Percentiles rank a stretch among this genome's conserved stretches.
These are phyloP conservation scores for Aureobasidium sp. DNA, from an alignment of 2,329 filamentous ascomycete genomes.

Conservation along the genomic window DNA sequence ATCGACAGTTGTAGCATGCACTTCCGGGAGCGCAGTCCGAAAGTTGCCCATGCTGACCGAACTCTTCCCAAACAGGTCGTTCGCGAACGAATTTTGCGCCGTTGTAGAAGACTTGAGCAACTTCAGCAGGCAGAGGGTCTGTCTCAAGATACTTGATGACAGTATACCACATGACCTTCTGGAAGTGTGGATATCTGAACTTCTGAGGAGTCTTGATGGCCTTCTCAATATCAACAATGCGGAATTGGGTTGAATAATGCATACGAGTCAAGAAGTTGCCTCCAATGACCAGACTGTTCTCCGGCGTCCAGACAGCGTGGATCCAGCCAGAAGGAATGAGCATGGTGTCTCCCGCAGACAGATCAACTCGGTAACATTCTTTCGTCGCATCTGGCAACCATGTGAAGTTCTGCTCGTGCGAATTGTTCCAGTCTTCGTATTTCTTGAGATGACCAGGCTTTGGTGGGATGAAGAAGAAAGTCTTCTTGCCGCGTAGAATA, in stretches of 20 bases:
- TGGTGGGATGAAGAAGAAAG: constrained; percentile 63
- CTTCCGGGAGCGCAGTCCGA: constrained; percentile 41
- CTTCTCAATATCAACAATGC: constrained; percentile 58
- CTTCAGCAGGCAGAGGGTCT: constrained; percentile 52
- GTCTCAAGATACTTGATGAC: constrained; percentile 56
- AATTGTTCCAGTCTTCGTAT: constrained; percentile 64
- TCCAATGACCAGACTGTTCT: constrained; percentile 62
- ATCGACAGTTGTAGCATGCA: constrained; percentile 50
- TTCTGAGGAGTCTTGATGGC: constrained; percentile 57
- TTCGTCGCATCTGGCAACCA: constrained; percentile 57
- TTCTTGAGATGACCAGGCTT: constrained; percentile 61
- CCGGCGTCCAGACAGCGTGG: constrained; percentile 62
- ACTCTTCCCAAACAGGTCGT: constrained; percentile 51
- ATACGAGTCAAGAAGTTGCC: constrained; percentile 60
- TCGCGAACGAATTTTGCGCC: constrained; percentile 50
- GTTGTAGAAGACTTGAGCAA: constrained; percentile 47
- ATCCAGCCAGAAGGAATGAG: constrained; percentile 65
- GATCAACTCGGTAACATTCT: constrained; percentile 58
- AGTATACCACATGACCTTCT: constrained; percentile 62
- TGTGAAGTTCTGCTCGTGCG: constrained; percentile 56
- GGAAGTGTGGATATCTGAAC: constrained; percentile 61
- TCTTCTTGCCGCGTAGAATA: constrained; percentile 60
- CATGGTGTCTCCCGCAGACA: constrained; percentile 61
- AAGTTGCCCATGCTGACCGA: constrained; percentile 43
- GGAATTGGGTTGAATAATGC: constrained; percentile 59